Evolutionary conservation across 768 basidiomycete species (phyloP).

Genomic region (Tulasnella sp.): DNA sequence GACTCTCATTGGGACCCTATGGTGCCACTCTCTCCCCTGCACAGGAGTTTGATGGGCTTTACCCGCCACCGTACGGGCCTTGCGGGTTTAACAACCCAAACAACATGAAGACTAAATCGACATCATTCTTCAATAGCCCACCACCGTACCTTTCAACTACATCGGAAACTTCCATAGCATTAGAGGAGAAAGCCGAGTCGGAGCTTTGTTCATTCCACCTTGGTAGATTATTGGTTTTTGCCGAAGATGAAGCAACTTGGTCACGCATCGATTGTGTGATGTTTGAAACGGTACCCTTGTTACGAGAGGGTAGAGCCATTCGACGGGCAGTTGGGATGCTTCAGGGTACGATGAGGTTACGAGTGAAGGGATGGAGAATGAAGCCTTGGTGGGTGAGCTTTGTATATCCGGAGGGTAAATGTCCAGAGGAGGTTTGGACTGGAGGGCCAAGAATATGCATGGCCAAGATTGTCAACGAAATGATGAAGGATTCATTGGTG

Average conservation of each 20-base stretch:
- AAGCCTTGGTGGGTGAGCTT: conserved; percentile 71
- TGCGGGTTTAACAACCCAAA: conserved; percentile 27
- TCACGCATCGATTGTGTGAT: conserved; percentile 45
- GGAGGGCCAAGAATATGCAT: conserved; percentile 23
- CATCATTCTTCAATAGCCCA: too few species aligned
- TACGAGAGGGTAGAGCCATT: conserved; percentile 52
- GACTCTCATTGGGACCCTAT: conserved; percentile 58
- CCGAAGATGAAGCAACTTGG: conserved; percentile 40
- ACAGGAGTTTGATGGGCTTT: conserved; percentile 60
- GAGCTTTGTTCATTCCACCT: conserved; percentile 52
- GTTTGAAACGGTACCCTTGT: conserved; percentile 67
- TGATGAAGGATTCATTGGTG: conserved; percentile 16
- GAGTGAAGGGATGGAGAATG: conserved; percentile 17
- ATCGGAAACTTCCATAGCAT: neutral
- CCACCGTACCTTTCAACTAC: neutral
- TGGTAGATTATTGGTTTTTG: conserved; percentile 43
- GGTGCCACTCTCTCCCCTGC: conserved; percentile 48
- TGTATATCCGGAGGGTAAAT: conserved; percentile 31
- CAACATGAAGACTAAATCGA: neutral
- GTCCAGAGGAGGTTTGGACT: conserved; percentile 1
- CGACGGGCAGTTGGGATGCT: conserved; percentile 42
- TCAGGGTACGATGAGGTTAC: conserved; percentile 17
- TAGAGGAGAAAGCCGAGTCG: conserved; percentile 27
- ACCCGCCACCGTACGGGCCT: conserved; percentile 66
- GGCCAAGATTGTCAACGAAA: conserved; percentile 31